Evolutionary conservation across 441 rosid species (phyloP), one percentile per base, ranked within the genome.

Genomic region (Arabidopsis hybrid): DNA sequence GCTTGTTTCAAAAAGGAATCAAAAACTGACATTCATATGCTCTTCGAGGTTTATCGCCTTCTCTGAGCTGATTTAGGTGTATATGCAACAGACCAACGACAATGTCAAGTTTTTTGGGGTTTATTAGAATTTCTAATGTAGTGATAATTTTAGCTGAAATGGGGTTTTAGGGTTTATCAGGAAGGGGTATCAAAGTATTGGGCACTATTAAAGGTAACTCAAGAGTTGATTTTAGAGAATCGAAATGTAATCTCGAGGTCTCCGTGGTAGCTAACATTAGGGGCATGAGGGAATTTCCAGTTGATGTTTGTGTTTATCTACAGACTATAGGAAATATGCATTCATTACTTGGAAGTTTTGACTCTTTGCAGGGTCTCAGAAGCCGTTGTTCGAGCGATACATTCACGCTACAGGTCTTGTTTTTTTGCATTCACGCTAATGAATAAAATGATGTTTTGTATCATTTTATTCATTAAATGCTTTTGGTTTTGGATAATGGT

Each of bases 321-420:
- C 16, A 59, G 78, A 79, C 68, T 67, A 21, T 21, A 21, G 26
- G 26, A 21, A 21, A 21, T 21, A 21, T 21, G 26, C 77, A 68
- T 81, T 40, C 66, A 78, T 64, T 61, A 69, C 51, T 63, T 75
- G 78, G 13, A 81, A 78, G 43, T 74, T 68, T 65, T 57, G 40
- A 78, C 78, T 72, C 63, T 79, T 73, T 62, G 80, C 78, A 61
- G 73, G 55, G 49, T 62, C 56, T 8, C 83, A 82, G 79, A 67
- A 72, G 60, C 80, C 73, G 3, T 68, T 73, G 77, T 67, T 75
- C 8, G 76, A 71, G 69, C 85, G 90, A 47, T 72, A 58, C 72
- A 80, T 91, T 80, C 97, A 88, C 56, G 85, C 89, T 53, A 86
- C 93, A 81, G 95, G 97, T 91, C 43, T 65, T 65, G 36, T 8